phyloP scores from a whole-genome alignment of 2,329 filamentous ascomycete species.

The Fonsecaea nubica region DNA sequence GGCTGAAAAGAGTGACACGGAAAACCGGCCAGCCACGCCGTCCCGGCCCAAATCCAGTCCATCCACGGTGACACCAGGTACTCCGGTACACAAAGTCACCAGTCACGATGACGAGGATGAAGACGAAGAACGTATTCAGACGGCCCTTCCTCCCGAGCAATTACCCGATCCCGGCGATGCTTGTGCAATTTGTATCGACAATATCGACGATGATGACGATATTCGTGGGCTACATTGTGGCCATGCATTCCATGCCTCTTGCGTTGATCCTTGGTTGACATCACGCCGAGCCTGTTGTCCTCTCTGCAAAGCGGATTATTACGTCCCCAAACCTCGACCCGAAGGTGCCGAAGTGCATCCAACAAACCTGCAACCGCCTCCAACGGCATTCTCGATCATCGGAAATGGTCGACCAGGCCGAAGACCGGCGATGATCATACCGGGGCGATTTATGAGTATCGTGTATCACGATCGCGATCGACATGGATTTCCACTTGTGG shows the following conservation, averaged over 20 bases:
- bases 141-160: slow-evolving; percentile 80
- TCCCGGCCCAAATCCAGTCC: slow-evolving; percentile 33
- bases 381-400: slow-evolving; percentile 42
- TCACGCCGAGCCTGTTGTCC: slow-evolving; percentile 93
- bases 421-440: slow-evolving; percentile 46
- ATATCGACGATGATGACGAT: slow-evolving; percentile 92
- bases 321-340: slow-evolving; percentile 85
- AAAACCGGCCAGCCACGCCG: slow-evolving; percentile 30
- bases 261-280: slow-evolving; percentile 95
- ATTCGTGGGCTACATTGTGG: slow-evolving; percentile 92
- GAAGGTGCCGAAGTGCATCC: slow-evolving; percentile 50
- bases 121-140: slow-evolving; percentile 78
- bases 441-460: slow-evolving; percentile 47
- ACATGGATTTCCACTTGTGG: slow-evolving; percentile 37
- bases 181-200: slow-evolving; percentile 95
- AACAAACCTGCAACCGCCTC: slow-evolving; percentile 23
- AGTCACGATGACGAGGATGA: slow-evolving; percentile 74
- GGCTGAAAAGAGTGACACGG: slow-evolving; percentile 38
- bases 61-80: slow-evolving; percentile 38
- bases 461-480: slow-evolving; percentile 41
- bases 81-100: slow-evolving; percentile 55
- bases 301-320: slow-evolving; percentile 97
- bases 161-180: slow-evolving; percentile 84
- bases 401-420: slow-evolving; percentile 47
- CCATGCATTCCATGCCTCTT: slow-evolving; percentile 97